These are phyloP conservation scores for Ambrosia trifida DNA, from an alignment of 129 eudicot species.

Conservation along the genomic window DNA sequence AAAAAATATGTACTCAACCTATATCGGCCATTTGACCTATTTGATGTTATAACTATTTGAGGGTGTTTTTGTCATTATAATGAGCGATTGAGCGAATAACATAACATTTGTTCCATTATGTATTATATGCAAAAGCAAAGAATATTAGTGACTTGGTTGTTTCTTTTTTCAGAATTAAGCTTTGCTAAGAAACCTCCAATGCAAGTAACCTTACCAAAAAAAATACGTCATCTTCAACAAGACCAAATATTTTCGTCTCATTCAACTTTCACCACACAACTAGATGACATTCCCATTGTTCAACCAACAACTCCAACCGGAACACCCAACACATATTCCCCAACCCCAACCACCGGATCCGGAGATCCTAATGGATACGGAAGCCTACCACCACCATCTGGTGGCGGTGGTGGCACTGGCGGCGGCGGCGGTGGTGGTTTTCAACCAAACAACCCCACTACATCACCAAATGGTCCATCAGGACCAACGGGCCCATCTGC, in stretches of 20 bases:
- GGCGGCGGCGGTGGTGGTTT: constrained; percentile 1
- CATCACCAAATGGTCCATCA: constrained; percentile 39
- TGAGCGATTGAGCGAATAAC: not conserved
- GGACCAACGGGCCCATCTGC: constrained; percentile 30
- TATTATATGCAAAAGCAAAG: constrained; percentile 15
- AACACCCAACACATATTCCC: constrained; percentile 33
- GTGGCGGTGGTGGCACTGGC: no score
- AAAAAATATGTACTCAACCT: not conserved
- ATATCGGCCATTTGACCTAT: not conserved
- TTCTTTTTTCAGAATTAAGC: constrained; percentile 53
- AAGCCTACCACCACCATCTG: constrained; percentile 48
- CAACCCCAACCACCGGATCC: constrained; percentile 39
- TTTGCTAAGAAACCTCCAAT: constrained; percentile 39
- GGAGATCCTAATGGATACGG: constrained; percentile 38
- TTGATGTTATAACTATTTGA: not conserved
- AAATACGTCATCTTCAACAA: constrained; percentile 34
- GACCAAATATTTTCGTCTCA: constrained; percentile 35
- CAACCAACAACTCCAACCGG: constrained; percentile 69
- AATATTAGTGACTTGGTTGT: constrained; percentile 27
- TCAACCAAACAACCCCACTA: constrained; percentile 40
- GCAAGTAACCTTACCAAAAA: constrained; percentile 41
- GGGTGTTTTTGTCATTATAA: not conserved
- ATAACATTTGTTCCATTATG: not conserved
- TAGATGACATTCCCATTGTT: constrained; percentile 69
- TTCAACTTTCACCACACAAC: constrained; percentile 33